Evolutionary conservation across 2,329 filamentous ascomycete genomes (phyloP).

Genomic region (Penicillium sclerotiorum): DNA sequence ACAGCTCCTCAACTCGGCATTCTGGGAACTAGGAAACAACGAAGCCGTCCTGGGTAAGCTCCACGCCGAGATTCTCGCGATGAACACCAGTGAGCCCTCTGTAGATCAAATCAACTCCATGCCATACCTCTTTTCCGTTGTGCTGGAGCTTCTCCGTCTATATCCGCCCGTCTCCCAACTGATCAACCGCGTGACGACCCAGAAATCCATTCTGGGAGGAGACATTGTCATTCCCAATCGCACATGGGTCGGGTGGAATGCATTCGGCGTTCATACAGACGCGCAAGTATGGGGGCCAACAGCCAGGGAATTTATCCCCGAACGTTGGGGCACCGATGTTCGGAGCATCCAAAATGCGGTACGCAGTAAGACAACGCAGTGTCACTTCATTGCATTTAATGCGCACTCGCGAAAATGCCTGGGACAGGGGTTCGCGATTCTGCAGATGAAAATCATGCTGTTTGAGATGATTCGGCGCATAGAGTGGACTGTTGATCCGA

Average conservation of each 20-base stretch:
- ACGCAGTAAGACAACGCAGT: constrained; percentile 27
- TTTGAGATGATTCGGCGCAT: constrained; percentile 26
- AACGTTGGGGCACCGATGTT: constrained; percentile 41
- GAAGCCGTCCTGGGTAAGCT: constrained; percentile 35
- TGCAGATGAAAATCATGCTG: constrained; percentile 29
- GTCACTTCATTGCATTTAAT: constrained; percentile 35
- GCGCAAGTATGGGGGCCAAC: constrained; percentile 34
- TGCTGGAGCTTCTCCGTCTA: constrained; percentile 53
- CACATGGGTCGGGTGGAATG: constrained; percentile 47
- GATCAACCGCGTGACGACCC: constrained; percentile 47
- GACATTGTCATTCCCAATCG: constrained; percentile 37
- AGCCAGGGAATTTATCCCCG: constrained; percentile 37
- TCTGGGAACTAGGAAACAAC: constrained; percentile 43
- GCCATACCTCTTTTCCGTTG: constrained; percentile 48
- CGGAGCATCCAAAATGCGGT: constrained; percentile 32
- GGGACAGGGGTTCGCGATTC: constrained; percentile 32
- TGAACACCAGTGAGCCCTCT: constrained; percentile 12
- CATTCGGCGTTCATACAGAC: constrained; percentile 45
- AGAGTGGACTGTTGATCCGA: constrained; percentile 24
- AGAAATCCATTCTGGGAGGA: constrained; percentile 29
- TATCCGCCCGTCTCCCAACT: constrained; percentile 55
- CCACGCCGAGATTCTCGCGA: constrained; percentile 32
- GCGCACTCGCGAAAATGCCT: constrained; percentile 33
- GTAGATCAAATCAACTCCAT: constrained; percentile 37
- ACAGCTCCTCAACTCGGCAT: constrained; percentile 37